phyloP scores from a whole-genome alignment of 2,329 filamentous ascomycete species.

The Tolypocladium cylindrosporum region DNA sequence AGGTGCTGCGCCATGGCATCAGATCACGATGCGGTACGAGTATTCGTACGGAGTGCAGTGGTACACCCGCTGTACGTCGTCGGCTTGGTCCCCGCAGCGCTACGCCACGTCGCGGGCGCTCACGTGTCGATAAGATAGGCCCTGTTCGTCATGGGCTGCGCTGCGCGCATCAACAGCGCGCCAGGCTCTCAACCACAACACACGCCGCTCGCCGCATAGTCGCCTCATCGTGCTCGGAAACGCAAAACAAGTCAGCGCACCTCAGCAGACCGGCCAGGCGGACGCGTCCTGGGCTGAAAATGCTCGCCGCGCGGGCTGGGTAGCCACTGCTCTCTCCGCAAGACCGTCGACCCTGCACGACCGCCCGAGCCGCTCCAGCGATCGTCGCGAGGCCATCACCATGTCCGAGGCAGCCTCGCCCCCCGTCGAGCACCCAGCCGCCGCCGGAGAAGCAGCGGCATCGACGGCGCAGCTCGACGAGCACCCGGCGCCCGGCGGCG shows the following conservation, averaged over 20 bases:
- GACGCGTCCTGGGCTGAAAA: neutral
- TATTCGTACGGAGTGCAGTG: too few species aligned
- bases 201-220: neutral
- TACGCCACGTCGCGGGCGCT: neutral
- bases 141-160: neutral
- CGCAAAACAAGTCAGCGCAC: neutral
- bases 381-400: neutral
- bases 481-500: constrained; percentile 2
- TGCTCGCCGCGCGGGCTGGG: neutral
- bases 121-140: neutral
- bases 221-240: neutral
- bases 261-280: neutral
- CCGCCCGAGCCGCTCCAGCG: neutral
- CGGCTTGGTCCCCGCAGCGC: too few species aligned
- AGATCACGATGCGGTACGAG: neutral
- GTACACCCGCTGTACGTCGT: neutral
- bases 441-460: neutral
- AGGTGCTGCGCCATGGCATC: neutral
- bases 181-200: neutral
- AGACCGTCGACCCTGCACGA: neutral
- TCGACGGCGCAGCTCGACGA: neutral
- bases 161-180: too few species aligned
- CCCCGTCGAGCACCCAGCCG: neutral
- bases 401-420: neutral
- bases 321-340: neutral